Percentiles rank a stretch among this genome's conserved stretches.
phyloP scores from a whole-genome alignment of 2,329 filamentous ascomycete species.

The Aspergillus ruber region DNA sequence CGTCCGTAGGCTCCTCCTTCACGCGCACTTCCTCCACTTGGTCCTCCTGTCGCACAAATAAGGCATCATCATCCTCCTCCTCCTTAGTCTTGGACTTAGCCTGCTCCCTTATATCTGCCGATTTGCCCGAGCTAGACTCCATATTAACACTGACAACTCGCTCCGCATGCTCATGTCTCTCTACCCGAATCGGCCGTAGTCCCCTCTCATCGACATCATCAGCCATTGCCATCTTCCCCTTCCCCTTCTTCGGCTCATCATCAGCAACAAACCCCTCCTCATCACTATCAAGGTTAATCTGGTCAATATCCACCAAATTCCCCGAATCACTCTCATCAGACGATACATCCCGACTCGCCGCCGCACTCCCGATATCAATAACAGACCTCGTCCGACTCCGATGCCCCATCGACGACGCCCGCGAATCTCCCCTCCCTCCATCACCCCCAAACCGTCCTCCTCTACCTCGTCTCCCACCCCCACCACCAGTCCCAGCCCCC shows the following conservation, averaged over 20 bases:
- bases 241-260: constrained; percentile 23
- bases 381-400: constrained; percentile 21
- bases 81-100: constrained; percentile 27
- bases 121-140: constrained; percentile 44
- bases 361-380: constrained; percentile 17
- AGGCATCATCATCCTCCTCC: constrained; percentile 26
- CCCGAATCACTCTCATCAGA: constrained; percentile 43
- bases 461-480: constrained; percentile 15
- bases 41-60: constrained; percentile 29
- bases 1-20: constrained; percentile 51
- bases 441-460: constrained; percentile 12
- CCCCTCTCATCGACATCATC: constrained; percentile 17
- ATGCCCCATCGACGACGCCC: constrained; percentile 22
- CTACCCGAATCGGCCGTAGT: constrained; percentile 50
- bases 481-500: constrained; percentile 16
- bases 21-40: constrained; percentile 32
- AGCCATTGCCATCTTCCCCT: constrained; percentile 29
- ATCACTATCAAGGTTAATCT: constrained; percentile 51
- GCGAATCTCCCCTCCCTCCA: constrained; percentile 9
- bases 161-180: constrained; percentile 51
- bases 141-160: constrained; percentile 49
- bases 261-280: constrained; percentile 37
- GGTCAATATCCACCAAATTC: constrained; percentile 50
- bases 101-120: constrained; percentile 35
- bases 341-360: constrained; percentile 24